A percentile compares a stretch with the other conserved stretches of the same genome.
Evolutionary conservation across 257 asterid genomes (phyloP).

Genomic region (Penstemon newberryi): DNA sequence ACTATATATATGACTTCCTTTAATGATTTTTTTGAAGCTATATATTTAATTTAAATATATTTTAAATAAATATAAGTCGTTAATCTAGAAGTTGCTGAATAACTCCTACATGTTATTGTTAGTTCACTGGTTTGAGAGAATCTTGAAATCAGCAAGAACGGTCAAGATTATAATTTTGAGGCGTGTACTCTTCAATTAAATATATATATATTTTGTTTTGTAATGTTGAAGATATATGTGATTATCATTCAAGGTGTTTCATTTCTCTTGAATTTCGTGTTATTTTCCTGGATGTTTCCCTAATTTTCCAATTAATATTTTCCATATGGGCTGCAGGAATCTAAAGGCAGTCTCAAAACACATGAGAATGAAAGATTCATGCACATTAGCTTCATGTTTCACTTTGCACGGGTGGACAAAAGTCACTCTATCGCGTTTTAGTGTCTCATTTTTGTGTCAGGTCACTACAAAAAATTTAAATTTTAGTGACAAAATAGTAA

Average conservation of each 20-base stretch:
- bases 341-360: constrained; percentile 15
- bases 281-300: constrained; percentile 61
- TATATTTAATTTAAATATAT: neutral
- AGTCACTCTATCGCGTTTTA: neutral
- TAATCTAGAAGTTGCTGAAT: constrained; percentile 14
- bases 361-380: constrained; percentile 35
- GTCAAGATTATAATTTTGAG: constrained; percentile 6
- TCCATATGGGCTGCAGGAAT: constrained; percentile 36
- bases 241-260: neutral
- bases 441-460: neutral
- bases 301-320: constrained; percentile 18
- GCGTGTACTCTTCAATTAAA: constrained; percentile 22
- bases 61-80: neutral
- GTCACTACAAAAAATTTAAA: too few species aligned
- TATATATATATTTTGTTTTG: neutral
- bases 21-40: neutral
- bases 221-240: too few species aligned
- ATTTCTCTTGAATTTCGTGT: constrained; percentile 39
- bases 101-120: constrained; percentile 13
- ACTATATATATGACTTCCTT: too few species aligned
- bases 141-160: constrained; percentile 30
- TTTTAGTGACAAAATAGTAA: too few species aligned
- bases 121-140: constrained; percentile 2
- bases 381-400: neutral
- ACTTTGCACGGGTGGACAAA: neutral